These are phyloP conservation scores for Eucalyptus victrix DNA, from an alignment of 345 rosid species.

Conservation along the genomic window DNA sequence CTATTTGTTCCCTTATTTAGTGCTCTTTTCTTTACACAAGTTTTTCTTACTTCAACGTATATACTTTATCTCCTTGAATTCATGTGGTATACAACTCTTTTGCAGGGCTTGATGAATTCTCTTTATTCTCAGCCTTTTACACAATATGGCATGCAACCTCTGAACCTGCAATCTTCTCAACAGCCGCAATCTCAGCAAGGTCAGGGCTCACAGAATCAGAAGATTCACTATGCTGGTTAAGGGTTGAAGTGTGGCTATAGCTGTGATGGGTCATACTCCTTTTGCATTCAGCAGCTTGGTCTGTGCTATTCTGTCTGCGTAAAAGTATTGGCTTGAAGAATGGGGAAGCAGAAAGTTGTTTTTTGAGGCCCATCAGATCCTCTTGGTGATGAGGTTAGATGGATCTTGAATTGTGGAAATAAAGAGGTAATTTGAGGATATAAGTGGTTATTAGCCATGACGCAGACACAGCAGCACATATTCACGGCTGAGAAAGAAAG, in stretches of 20 bases:
- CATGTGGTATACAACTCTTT: not conserved
- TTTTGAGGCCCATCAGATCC: not conserved
- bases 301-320: conserved; percentile 57
- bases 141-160: conserved; percentile 74
- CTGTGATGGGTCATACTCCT: conserved; percentile 60
- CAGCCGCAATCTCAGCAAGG: conserved; percentile 52
- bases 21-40: not conserved
- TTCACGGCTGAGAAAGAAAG: conserved; percentile 39
- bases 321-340: not conserved
- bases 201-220: conserved; percentile 78
- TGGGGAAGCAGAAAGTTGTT: not conserved
- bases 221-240: conserved; percentile 78
- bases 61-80: not conserved
- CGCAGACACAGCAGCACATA: conserved; percentile 19
- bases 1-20: not conserved
- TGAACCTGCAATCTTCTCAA: conserved; percentile 54
- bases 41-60: not conserved
- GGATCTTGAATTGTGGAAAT: conserved; percentile 11
- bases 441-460: conserved; percentile 12
- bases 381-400: not conserved
- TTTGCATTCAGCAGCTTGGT: conserved; percentile 68
- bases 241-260: not conserved
- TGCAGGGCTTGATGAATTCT: conserved; percentile 86
- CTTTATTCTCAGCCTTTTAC: conserved; percentile 92
- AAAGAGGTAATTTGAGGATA: not conserved